Evolutionary conservation across 441 rosid genomes (phyloP), one percentile per base, ranked within the genome.

Genomic region (Pelargonium australe): DNA sequence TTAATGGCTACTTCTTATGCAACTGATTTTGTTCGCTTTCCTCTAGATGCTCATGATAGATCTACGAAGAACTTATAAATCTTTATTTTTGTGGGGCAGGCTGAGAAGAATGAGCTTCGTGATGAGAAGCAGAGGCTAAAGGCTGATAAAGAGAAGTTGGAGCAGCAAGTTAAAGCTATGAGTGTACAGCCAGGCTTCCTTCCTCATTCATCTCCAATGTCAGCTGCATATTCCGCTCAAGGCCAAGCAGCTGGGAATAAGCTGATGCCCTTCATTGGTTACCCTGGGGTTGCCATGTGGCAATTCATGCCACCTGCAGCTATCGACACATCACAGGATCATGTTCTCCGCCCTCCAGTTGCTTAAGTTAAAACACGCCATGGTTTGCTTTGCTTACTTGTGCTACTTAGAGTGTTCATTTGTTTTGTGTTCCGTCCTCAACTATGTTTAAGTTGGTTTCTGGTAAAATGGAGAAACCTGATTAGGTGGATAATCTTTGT

Each of bases 271-370:
- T 75, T 90, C 86, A 87, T 91, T 57, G 76, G 98, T 72, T 95
- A 95, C 79, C 99, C 98, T 1, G 93, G 98, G 74, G 92, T 90
- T 64, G 97, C 99, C 13, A 95, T 95, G 98, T 95, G 99, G 99
- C 99, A 95, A 76, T 95, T 95, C 82, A 88, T 95, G 98, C 99
- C 98, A 64, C 97, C 99, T 72, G 95, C 98, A 69, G 80, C 95
- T 10, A 89, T 89, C 51, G 99, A 95, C 79, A 95, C 99, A 68
- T 95, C 99, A 14, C 96, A 95, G 84, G 99, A 95, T 79, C 99
- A 95, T 53, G 95, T 92, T 65, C 97, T 92, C 71, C 97, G 89
- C 67, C 98, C 99, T n/a, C 99, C 99, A 0, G 98, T 95, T 78
- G 99, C 99, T 72, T 95, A 80, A 89, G 70, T 34, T 55, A 3